A percentile compares a stretch with the other conserved stretches of the same genome.
These are phyloP conservation scores for Beta lomatogona DNA, from an alignment of 179 eudicot genomes.

Conservation along the genomic window DNA sequence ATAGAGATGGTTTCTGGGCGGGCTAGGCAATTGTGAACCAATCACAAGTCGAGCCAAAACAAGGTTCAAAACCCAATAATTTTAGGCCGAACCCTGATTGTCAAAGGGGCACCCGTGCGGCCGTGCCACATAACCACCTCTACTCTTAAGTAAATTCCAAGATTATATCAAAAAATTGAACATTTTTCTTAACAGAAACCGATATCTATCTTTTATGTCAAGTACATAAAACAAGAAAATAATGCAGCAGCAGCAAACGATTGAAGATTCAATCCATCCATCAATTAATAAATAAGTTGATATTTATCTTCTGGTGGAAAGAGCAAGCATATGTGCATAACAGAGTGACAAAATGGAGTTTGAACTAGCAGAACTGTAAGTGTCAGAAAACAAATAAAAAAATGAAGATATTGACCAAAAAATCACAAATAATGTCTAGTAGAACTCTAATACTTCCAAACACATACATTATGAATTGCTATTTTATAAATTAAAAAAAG, in stretches of 20 bases:
- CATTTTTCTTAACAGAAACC: background rate
- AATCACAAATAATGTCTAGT: background rate
- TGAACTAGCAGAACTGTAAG: background rate
- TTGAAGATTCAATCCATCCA: background rate
- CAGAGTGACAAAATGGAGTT: background rate
- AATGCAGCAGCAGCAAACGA: background rate
- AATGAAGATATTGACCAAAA: background rate
- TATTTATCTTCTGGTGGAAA: background rate
- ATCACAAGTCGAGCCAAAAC: no score
- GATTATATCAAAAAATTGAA: background rate
- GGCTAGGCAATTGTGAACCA: no score
- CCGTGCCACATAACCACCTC: no score
- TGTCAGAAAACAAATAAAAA: background rate
- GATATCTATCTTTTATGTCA: background rate
- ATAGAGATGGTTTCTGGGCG: background rate
- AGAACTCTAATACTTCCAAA: background rate
- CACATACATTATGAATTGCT: background rate
- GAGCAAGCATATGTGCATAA: background rate
- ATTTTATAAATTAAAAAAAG: background rate
- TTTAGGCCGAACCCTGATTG: no score
- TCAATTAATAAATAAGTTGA: background rate
- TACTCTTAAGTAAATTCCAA: background rate
- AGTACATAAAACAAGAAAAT: background rate
- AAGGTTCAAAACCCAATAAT: no score
- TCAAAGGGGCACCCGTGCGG: no score